Percentiles rank a stretch among this genome's conserved stretches.
These are phyloP conservation scores for Clonostachys sp. DNA, from an alignment of 2,329 filamentous ascomycete genomes.

Conservation along the genomic window DNA sequence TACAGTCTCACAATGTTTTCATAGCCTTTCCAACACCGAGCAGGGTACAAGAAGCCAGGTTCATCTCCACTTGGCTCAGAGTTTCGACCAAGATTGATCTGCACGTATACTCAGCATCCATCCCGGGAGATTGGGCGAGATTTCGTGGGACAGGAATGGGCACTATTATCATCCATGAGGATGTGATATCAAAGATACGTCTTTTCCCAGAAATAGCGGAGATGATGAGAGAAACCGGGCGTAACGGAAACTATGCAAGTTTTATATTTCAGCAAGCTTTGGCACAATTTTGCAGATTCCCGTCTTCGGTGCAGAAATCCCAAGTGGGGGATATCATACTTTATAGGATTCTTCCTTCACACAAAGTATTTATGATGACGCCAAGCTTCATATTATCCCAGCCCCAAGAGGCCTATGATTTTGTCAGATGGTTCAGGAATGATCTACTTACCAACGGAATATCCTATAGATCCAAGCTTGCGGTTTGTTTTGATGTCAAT, in stretches of 20 bases:
- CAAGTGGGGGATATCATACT: constrained; percentile 14
- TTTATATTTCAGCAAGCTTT: constrained; percentile 28
- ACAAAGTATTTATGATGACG: constrained; percentile 28
- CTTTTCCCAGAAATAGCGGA: constrained; percentile 28
- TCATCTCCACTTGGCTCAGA: too few species aligned
- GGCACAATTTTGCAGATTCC: neutral
- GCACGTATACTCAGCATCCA: too few species aligned
- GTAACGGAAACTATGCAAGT: constrained; percentile 20
- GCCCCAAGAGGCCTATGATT: constrained; percentile 21
- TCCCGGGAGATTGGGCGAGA: too few species aligned
- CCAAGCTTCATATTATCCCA: constrained; percentile 34
- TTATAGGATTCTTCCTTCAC: constrained; percentile 19
- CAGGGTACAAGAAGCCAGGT: too few species aligned
- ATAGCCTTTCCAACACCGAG: too few species aligned
- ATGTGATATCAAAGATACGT: constrained; percentile 26
- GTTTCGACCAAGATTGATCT: too few species aligned
- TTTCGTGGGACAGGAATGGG: constrained; percentile 4
- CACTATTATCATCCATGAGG: constrained; percentile 40
- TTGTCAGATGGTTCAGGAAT: constrained; percentile 28
- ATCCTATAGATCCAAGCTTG: constrained; percentile 1
- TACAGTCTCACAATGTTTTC: too few species aligned
- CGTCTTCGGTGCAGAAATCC: neutral
- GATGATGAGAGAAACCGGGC: constrained; percentile 18
- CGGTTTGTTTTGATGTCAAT: neutral
- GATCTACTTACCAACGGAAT: constrained; percentile 7